Evolutionary conservation across 495 filamentous ascomycete species (phyloP).

Genomic region (Choiromyces venosus): DNA sequence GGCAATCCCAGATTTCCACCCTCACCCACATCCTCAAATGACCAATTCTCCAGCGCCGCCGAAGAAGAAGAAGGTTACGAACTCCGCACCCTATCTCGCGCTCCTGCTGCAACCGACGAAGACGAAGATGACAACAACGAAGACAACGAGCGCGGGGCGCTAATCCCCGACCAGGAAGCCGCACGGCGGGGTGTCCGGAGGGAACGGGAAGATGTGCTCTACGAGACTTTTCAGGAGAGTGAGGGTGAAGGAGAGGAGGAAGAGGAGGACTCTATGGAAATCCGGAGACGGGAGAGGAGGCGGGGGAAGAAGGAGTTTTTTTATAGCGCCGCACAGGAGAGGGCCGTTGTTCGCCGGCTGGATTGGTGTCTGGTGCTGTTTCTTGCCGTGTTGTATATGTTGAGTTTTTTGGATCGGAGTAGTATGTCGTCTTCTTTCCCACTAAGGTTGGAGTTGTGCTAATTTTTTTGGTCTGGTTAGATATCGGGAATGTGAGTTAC

Average conservation of each 20-base stretch:
- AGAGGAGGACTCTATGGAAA: constrained; percentile 16
- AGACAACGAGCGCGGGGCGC: constrained; percentile 23
- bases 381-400: constrained; percentile 71
- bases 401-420: constrained; percentile 49
- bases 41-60: constrained; percentile 12
- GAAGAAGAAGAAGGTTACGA: constrained; percentile 23
- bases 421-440: constrained; percentile 25
- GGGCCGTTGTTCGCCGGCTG: constrained; percentile 63
- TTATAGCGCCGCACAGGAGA: constrained; percentile 73
- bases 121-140: constrained; percentile 4
- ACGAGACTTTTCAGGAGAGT: constrained; percentile 33
- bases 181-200: constrained; percentile 11
- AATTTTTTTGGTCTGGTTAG: constrained; percentile 13
- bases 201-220: constrained; percentile 32
- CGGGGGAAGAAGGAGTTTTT: constrained; percentile 41
- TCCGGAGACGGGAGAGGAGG: constrained; percentile 13
- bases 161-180: constrained; percentile 15
- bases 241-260: constrained; percentile 9
- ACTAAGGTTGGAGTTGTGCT: background rate
- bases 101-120: background rate
- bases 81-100: constrained; percentile 18
- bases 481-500: constrained; percentile 40
- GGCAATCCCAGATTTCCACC: constrained; percentile 13
- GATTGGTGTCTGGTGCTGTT: constrained; percentile 73
- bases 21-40: constrained; percentile 23